Conservation (phyloP, 2,329 filamentous ascomycete species). For the Canariomyces notabilis region DNA sequence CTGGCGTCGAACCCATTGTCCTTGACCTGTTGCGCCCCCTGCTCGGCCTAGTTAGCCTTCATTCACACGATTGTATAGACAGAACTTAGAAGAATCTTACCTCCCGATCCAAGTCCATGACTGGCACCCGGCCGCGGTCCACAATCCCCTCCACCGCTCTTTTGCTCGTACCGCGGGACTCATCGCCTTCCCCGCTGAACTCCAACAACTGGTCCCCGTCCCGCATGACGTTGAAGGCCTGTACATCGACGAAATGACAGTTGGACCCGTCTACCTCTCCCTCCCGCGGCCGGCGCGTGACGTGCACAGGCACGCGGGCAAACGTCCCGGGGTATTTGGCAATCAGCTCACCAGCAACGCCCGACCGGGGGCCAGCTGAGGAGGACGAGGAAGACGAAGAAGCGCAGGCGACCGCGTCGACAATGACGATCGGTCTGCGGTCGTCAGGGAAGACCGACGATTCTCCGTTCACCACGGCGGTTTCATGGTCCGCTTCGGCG, state of each 20-base stretch:
- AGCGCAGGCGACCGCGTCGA: conserved; percentile 45
- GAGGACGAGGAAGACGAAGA: too few species aligned
- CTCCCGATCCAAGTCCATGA: conserved; percentile 49
- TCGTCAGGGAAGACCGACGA: conserved; percentile 40
- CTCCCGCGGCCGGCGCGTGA: conserved; percentile 45
- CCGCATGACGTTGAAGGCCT: conserved; percentile 52
- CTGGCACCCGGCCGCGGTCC: conserved; percentile 54
- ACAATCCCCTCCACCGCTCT: conserved; percentile 48
- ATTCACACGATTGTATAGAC: background rate
- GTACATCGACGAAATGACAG: conserved; percentile 52
- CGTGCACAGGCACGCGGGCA: conserved; percentile 51
- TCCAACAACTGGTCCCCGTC: conserved; percentile 58
- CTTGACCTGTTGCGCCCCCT: conserved; percentile 54
- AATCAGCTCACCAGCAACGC: conserved; percentile 58
- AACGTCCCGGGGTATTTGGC: conserved; percentile 62
- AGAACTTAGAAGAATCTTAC: conserved; percentile 34
- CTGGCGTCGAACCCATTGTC: conserved; percentile 53
- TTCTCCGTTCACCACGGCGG: conserved; percentile 20
- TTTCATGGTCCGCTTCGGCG: conserved; percentile 24
- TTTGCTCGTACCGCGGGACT: conserved; percentile 52
- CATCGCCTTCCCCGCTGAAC: conserved; percentile 45
- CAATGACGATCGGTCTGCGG: conserved; percentile 58
- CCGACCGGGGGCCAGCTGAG: conserved; percentile 49
- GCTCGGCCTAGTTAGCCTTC: background rate
- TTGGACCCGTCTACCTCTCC: conserved; percentile 48